A percentile compares a stretch with the other conserved stretches of the same genome.
phyloP scores from a whole-genome alignment of 495 filamentous ascomycete species.

The Glarea lozoyensis region DNA sequence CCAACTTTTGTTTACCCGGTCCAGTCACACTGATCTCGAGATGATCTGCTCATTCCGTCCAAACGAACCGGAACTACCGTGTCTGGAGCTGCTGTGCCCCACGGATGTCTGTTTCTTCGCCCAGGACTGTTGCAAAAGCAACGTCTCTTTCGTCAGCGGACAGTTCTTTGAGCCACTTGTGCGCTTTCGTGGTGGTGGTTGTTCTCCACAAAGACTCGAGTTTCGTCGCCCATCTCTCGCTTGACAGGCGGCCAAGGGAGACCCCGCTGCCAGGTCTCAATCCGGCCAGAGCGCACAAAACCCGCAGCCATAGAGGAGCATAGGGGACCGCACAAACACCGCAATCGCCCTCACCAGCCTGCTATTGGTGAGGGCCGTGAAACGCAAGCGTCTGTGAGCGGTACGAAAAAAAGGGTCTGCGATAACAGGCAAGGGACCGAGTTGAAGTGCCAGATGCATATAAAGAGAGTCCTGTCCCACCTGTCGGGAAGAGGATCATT shows the following conservation, averaged over 20 bases:
- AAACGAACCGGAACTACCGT: no score
- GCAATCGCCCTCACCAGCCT: background rate
- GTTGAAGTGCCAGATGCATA: background rate
- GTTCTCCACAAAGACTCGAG: background rate
- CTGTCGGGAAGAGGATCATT: background rate
- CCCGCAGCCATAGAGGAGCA: background rate
- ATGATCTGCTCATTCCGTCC: no score
- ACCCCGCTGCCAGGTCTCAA: background rate
- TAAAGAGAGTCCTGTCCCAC: constrained; percentile 1
- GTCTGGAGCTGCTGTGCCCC: no score
- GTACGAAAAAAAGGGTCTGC: background rate
- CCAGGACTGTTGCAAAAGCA: background rate
- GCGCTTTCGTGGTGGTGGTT: background rate
- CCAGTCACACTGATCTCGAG: no score
- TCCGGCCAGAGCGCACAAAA: constrained; percentile 1
- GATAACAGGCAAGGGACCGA: background rate
- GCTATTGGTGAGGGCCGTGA: background rate
- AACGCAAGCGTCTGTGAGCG: background rate
- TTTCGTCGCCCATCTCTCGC: background rate
- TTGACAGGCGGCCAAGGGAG: background rate
- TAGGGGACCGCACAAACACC: constrained; percentile 1
- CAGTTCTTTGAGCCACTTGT: background rate
- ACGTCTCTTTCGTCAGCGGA: background rate
- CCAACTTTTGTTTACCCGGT: no score
- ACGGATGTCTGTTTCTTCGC: background rate